Base-by-base conservation (phyloP, 1,139 yeast genomes). In the Pichia sp. region DNA sequence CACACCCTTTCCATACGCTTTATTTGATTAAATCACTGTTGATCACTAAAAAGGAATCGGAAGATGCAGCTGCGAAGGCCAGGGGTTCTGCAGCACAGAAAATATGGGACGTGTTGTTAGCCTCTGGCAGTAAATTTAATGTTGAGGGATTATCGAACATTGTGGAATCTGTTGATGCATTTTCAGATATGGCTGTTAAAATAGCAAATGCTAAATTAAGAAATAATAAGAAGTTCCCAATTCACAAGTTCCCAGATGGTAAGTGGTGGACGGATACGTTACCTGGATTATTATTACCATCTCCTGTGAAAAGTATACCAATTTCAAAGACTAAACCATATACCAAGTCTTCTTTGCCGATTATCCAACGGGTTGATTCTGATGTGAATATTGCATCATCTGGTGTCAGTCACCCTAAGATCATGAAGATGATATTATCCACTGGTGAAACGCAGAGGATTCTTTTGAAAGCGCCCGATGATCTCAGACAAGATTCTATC, bases 401-500 rank as follows among this genome's bases (percentile, higher is more conserved):
- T 0, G 99, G 99, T 2, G 67, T 91, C 15, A 89, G 96, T 57
- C 75, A 83, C 51, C 99, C 99, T 0, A 91, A 91, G 62, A 85
- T 93, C 43, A 72, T 83, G 42, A 75, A 70, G 1, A 69, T 87
- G 46, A 50, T 48, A 0, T 67, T 83, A 18, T 71, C 81, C 0
- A 76, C 80, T 59, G 98, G 97, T 0, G 56, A 65, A 0, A 59
- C 53, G 0, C 83, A 79, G 50, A 78, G 71, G 48, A 74, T 84
- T 60, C 69, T 93, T 19, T 70, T 90, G 56, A 94, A 94, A 60
- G 87, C 89, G 28, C 77, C 88, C 7, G 99, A 94, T 66, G 99
- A 94, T 66, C 68, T 93, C 47, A 71, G 99, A 47, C 99, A 94
- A 65, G 99, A 94, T 66, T 87, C 96, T 0, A 88, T 93, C 52